phyloP scores from a whole-genome alignment of 257 asterid genomes.

The Solanum clarkiae region DNA sequence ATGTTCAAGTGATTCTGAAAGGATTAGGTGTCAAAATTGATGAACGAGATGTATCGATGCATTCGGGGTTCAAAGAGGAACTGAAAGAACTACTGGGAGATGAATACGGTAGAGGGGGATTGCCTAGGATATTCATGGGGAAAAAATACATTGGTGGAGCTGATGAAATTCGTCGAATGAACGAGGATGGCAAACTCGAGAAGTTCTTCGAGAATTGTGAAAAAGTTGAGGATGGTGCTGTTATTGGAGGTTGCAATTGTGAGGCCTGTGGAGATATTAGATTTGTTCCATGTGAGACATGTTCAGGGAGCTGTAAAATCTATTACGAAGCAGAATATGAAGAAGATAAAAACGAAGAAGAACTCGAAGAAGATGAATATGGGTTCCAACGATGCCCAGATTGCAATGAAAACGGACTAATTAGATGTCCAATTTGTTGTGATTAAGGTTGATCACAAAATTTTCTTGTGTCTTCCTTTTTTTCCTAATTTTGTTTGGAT shows the following conservation, averaged over 20 bases:
- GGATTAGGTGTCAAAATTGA: constrained; percentile 67
- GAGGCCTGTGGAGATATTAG: constrained; percentile 84
- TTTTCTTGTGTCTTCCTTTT: neutral
- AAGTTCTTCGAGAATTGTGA: constrained; percentile 59
- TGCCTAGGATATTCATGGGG: constrained; percentile 68
- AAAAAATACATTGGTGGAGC: constrained; percentile 62
- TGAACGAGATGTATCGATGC: constrained; percentile 92
- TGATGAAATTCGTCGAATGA: constrained; percentile 55
- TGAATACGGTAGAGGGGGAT: constrained; percentile 21
- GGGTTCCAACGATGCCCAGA: constrained; percentile 64
- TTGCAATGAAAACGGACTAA: constrained; percentile 70
- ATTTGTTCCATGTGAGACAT: constrained; percentile 81
- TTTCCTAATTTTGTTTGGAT: neutral
- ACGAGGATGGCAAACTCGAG: constrained; percentile 74
- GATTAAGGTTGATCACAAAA: constrained; percentile 5
- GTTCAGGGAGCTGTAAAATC: constrained; percentile 88
- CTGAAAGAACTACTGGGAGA: constrained; percentile 51
- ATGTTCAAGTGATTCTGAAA: constrained; percentile 58
- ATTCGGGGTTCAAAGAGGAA: constrained; percentile 86
- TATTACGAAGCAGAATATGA: constrained; percentile 43
- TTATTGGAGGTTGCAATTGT: constrained; percentile 20
- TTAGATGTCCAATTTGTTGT: constrained; percentile 58
- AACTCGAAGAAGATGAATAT: constrained; percentile 8
- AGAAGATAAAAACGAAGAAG: constrained; percentile 5
- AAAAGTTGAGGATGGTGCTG: constrained; percentile 18